Base-by-base conservation (phyloP, 345 rosid species). In the Anacardium occidentale region DNA sequence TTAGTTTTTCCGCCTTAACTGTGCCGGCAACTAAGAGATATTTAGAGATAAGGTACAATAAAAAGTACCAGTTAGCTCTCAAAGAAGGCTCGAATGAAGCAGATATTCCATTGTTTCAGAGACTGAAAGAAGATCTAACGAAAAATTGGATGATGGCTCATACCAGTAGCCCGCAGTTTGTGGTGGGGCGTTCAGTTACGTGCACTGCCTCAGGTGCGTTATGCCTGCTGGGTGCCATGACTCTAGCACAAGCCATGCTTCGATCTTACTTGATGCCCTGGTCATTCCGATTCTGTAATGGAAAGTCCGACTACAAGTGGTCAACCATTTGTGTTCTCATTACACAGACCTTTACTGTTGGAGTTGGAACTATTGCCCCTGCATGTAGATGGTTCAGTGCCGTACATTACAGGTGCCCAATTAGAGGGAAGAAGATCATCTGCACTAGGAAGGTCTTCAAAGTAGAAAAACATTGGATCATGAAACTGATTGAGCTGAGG, bases 141-240 rank as follows among this genome's bases (percentile, higher is more conserved):
- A 90, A 85, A 68, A 88, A 77, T 68, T 90, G 98, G 93, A 88
- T 94, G 89, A 92, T 92, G 97, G 93, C 98, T 70, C 85, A 92
- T 71, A 92, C 97, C 53, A 64, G 90, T 73, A 87, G 87, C 67
- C 98, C 97, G 12, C 98, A 94, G 72, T 92, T 90, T 50, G 97
- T 94, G 53, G 77, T 89, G 62, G 95, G 86, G 34, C 86, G 95
- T 58, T 94, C 92, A 0, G 97, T 86, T 26, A 92, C 97, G 10
- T 90, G 97, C 56, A 77, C 85, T 64, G 93, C 98, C 62, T 80
- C 97, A 10, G 95, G 98, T 47, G 93, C 92, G 9, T 58, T 92
- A 20, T 88, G 93, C 76, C 86, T 94, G n/a, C 69, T 89, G 45
- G 69, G 85, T 51, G 88, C 93, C 25, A 10, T 72, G 73, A 80